phyloP scores from a whole-genome alignment of 306 rosid genomes.

The Abrus precatorius region DNA sequence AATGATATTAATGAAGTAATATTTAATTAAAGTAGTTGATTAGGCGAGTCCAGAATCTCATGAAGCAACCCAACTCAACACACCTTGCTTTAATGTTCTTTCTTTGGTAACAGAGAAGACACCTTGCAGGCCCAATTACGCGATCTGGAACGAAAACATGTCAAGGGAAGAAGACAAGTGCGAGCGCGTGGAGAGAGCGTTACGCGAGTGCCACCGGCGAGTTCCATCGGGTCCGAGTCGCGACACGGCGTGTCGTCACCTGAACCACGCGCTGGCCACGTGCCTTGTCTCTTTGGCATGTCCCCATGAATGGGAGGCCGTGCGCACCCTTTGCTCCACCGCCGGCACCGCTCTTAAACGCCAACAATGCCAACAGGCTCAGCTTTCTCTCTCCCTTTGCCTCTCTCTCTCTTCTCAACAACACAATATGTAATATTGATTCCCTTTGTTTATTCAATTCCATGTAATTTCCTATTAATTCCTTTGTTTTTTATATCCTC shows the following conservation, averaged over 20 bases:
- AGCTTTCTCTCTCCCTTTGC: constrained; percentile 65
- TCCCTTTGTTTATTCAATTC: background rate
- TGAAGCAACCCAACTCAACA: too few relatives aligned
- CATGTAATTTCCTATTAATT: background rate
- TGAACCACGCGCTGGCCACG: constrained; percentile 62
- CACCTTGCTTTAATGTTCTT: too few relatives aligned
- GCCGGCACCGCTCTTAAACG: constrained; percentile 71
- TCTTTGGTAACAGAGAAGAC: too few relatives aligned
- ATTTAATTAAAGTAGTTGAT: too few relatives aligned
- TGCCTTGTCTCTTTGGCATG: constrained; percentile 64
- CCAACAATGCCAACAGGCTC: constrained; percentile 73
- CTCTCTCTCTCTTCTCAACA: constrained; percentile 65
- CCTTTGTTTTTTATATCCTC: background rate
- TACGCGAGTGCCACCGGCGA: constrained; percentile 71
- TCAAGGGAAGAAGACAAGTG: constrained; percentile 46
- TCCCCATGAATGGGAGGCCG: constrained; percentile 62
- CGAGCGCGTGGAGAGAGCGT: constrained; percentile 59
- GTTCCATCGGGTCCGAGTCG: constrained; percentile 56
- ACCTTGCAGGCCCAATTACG: background rate
- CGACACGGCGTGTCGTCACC: constrained; percentile 63
- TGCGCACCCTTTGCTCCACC: constrained; percentile 63
- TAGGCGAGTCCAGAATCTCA: too few relatives aligned
- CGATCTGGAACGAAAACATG: constrained; percentile 17
- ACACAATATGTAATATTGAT: constrained; percentile 17
- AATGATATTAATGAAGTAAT: too few relatives aligned